phyloP scores from a whole-genome alignment of 73 alveolate genomes.

The Stentor roeselii region DNA sequence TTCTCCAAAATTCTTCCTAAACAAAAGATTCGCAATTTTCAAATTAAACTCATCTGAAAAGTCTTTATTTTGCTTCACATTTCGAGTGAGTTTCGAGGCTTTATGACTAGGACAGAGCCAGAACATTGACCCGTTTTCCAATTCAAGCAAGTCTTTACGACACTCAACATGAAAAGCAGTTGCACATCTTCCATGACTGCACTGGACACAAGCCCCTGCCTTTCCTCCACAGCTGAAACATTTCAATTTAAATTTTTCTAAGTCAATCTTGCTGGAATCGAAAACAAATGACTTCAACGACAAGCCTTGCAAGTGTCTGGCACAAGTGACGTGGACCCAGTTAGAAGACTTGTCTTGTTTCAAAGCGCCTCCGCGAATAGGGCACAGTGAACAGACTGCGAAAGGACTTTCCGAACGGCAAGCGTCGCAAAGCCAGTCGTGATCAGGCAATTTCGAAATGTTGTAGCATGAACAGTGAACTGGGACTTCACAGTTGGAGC shows the following conservation, averaged over 20 bases:
- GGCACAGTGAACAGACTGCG: background rate
- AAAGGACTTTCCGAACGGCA: too few species aligned
- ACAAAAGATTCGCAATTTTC: background rate
- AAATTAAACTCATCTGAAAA: background rate
- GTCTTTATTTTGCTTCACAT: background rate
- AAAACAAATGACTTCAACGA: background rate
- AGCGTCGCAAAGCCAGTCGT: background rate
- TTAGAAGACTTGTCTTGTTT: background rate
- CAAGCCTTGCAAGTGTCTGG: background rate
- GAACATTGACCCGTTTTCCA: background rate
- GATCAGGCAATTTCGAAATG: background rate
- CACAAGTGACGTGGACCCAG: background rate
- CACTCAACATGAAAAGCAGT: background rate
- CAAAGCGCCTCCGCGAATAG: background rate
- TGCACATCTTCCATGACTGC: background rate
- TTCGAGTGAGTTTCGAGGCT: background rate
- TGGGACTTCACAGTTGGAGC: background rate
- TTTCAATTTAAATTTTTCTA: too few species aligned
- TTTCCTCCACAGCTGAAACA: background rate
- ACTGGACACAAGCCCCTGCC: constrained; percentile 3
- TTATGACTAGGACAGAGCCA: background rate
- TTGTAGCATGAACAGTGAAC: background rate
- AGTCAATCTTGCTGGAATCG: background rate
- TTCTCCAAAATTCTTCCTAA: background rate
- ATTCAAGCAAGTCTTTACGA: background rate